A percentile compares a stretch with the other conserved stretches of the same genome.
Conservation (phyloP, 2,329 filamentous ascomycete species). For the Cryphonectria nitschkei region DNA sequence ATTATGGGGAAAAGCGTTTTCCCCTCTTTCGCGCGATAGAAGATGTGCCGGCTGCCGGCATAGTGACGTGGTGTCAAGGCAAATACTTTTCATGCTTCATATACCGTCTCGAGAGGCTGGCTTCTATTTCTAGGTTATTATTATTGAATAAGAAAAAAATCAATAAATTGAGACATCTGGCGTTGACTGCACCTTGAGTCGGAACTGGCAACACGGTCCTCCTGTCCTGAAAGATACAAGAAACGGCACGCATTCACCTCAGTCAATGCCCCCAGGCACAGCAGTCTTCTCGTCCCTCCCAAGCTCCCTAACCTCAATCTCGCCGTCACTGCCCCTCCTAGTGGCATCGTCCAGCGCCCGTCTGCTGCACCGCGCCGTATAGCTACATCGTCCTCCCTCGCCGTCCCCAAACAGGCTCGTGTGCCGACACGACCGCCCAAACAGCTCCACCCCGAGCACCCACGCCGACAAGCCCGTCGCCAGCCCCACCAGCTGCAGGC, state of each 20-base stretch:
- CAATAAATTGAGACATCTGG: no score
- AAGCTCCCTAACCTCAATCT: slow-evolving; percentile 36
- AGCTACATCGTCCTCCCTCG: slow-evolving; percentile 38
- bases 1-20: no score
- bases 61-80: no score
- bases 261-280: slow-evolving; percentile 27
- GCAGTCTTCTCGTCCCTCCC: slow-evolving; percentile 36
- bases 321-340: slow-evolving; percentile 29
- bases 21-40: no score
- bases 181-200: no score
- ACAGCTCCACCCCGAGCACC: slow-evolving; percentile 53
- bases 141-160: no score
- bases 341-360: slow-evolving; percentile 41
- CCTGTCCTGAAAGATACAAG: no score
- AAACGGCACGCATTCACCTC: neutral
- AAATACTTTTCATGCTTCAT: no score
- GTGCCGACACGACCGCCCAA: slow-evolving; percentile 50
- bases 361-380: slow-evolving; percentile 47
- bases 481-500: slow-evolving; percentile 49
- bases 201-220: no score
- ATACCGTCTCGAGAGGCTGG: no score
- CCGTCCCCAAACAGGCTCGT: slow-evolving; percentile 49
- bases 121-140: no score
- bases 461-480: slow-evolving; percentile 49
- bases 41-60: no score